These are phyloP conservation scores for Xylariaceae sp. DNA, from an alignment of 2,329 filamentous ascomycete species.

Conservation along the genomic window DNA sequence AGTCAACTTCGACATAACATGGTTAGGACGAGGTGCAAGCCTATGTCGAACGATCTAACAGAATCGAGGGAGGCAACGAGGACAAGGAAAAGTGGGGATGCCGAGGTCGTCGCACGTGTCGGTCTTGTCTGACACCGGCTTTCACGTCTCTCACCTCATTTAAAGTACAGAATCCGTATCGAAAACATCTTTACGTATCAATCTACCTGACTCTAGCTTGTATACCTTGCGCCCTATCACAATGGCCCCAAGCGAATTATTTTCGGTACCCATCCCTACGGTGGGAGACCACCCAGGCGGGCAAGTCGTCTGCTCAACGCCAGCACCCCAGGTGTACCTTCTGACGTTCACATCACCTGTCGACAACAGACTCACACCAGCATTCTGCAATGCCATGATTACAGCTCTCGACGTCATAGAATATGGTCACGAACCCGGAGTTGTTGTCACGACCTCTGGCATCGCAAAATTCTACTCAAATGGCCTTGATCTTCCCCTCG, in stretches of 20 bases:
- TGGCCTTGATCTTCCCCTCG: conserved; percentile 73
- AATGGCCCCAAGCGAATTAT: conserved; percentile 43
- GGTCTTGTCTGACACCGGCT: too few species aligned
- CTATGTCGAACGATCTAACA: too few species aligned
- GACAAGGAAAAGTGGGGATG: too few species aligned
- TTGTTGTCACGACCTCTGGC: conserved; percentile 72
- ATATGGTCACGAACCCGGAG: conserved; percentile 64
- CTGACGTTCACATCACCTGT: conserved; percentile 68
- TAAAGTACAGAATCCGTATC: too few species aligned
- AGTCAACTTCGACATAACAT: too few species aligned
- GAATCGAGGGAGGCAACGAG: too few species aligned
- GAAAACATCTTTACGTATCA: too few species aligned
- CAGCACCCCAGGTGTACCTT: conserved; percentile 63
- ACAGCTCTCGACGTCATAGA: conserved; percentile 74
- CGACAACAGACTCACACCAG: conserved; percentile 72
- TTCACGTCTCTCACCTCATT: too few species aligned
- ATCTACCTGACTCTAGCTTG: too few species aligned
- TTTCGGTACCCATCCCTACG: conserved; percentile 57
- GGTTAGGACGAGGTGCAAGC: too few species aligned
- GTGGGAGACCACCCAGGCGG: conserved; percentile 49
- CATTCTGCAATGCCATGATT: conserved; percentile 65
- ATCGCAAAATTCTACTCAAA: conserved; percentile 81
- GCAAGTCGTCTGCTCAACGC: conserved; percentile 60
- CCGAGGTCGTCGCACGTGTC: too few species aligned
- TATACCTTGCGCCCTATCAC: background rate